Conservation (phyloP, 768 basidiomycete species). For the Astraeus odoratus region DNA sequence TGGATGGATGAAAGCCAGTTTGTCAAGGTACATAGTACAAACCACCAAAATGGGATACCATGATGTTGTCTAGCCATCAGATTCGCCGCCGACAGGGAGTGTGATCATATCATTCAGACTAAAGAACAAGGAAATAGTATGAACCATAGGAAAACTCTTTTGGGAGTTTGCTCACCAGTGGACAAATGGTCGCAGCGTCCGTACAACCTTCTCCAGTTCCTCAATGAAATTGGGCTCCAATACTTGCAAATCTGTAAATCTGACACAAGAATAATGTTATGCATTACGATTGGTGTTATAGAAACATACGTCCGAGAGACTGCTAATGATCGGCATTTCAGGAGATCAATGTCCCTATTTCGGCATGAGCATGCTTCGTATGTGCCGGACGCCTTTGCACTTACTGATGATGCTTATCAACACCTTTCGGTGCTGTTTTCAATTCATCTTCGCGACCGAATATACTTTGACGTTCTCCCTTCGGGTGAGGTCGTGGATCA, state of each 20-base stretch:
- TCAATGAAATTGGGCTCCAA: constrained; percentile 58
- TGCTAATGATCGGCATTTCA: constrained; percentile 76
- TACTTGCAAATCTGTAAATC: constrained; percentile 74
- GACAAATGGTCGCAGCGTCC: constrained; percentile 66
- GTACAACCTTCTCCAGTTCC: constrained; percentile 46
- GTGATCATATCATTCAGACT: constrained; percentile 75
- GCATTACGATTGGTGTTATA: constrained; percentile 7
- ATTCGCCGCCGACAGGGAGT: constrained; percentile 30
- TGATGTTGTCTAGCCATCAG: constrained; percentile 16
- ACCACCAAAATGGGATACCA: no score
- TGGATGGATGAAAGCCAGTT: no score
- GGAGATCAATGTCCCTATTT: constrained; percentile 79
- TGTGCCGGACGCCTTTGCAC: constrained; percentile 7
- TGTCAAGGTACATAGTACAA: no score
- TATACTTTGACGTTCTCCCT: constrained; percentile 63
- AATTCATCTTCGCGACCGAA: constrained; percentile 86
- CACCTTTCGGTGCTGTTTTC: constrained; percentile 87
- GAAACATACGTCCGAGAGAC: constrained; percentile 52
- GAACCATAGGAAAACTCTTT: no score
- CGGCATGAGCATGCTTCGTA: background rate
- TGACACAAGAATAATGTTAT: constrained; percentile 25
- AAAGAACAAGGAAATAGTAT: background rate
- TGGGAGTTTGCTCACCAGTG: constrained; percentile 48
- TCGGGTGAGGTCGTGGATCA: constrained; percentile 49
- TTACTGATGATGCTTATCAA: constrained; percentile 75